Evolutionary conservation across 805 yeast species (phyloP), one percentile per base, ranked within the genome.

Genomic region (Ogataea trehaloabstinens): DNA sequence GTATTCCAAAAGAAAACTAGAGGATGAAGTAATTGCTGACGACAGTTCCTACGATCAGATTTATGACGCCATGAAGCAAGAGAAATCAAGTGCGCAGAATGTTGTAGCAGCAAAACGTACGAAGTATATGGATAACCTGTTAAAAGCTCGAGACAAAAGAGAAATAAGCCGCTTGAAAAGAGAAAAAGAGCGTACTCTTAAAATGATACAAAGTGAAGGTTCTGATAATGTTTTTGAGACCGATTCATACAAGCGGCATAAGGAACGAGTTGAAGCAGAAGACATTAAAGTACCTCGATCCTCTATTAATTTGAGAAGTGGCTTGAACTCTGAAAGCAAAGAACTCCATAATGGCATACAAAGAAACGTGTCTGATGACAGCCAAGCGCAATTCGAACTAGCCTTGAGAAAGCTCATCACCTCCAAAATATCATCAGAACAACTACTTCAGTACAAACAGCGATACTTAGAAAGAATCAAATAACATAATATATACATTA

Each of bases 181-280:
- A 2, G 53, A 60, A 35, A 71, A 72, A 19, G 46, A 65, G 17
- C 63, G 60, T 33, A 44, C 59, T 6, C 73, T 69, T 40, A 45
- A 71, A 6, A 63, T 64, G 22, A 39, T 53, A 16, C 76, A 71
- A 41, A 69, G 68, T 4, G 68, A 64, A 27, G 58, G 52, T 4
- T 70, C 56, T 15, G 68, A 64, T 34, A 74, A 72, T 33, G 66
- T 57, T 19, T 78, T 76, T 57, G 72, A 76, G 7, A 71, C 80
- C 1, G 53, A 63, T 1, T 70, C 71, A 0, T 80, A 78, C 49
- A 64, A 66, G 47, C 55, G 55, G 28, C 64, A 64, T 38, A 66
- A 64, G 45, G 58, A 59, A 27, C 38, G 36, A 19, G 31, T 35
- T 2, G 5, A 30, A 4, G 19, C 25, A 7, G 25, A 25, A 13